Base-by-base conservation (phyloP, 768 basidiomycete genomes). In the Termitomyces sp. region DNA sequence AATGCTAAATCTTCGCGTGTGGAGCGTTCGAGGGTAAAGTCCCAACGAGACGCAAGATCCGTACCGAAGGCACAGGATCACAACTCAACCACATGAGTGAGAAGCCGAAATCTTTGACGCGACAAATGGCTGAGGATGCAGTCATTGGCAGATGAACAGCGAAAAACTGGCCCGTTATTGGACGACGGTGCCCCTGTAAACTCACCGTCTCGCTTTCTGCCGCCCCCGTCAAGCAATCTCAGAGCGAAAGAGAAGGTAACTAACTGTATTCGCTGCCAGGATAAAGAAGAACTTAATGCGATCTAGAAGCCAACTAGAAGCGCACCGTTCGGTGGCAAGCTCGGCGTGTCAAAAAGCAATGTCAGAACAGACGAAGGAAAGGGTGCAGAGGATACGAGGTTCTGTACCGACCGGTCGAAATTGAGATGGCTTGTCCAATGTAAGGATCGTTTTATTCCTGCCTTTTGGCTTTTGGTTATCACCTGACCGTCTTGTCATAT, bases 121-220 rank as follows among this genome's bases (percentile, higher is more conserved):
- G 86, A 52, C 94, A 97, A 65, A 94, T 96, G 91, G 91, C 91
- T 59, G 94, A 98, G n/a, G 68, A 89, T 96, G 86, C 92, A 94
- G 60, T 88, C 91, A 2, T 75, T 96, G 27, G 91, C 90, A 11
- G 90, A 91, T 48, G 89, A 95, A 64, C 93, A 97, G 64, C 85
- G 91, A 59, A 90, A 91, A 64, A 91, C 91, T 7, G 94, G 94
- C 29, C 79, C 96, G 71, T 72, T 97, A 15, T 78, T 95, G 31
- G 94, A 96, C 58, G 95, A 97, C 59, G 92, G 91, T 27, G 91
- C 90, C 16, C 92, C 94, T 5, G 89, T 98, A 85, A 88, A 63
- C 77, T 98, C 50, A 88, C 86, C 60, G 89, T 96, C 22, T 86
- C 87, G 1, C 76, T 88, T 27, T 80, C 83, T 15, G 72, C 78